Evolutionary conservation across 2,329 filamentous ascomycete species (phyloP).

Genomic region (Xylaria arbuscula): DNA sequence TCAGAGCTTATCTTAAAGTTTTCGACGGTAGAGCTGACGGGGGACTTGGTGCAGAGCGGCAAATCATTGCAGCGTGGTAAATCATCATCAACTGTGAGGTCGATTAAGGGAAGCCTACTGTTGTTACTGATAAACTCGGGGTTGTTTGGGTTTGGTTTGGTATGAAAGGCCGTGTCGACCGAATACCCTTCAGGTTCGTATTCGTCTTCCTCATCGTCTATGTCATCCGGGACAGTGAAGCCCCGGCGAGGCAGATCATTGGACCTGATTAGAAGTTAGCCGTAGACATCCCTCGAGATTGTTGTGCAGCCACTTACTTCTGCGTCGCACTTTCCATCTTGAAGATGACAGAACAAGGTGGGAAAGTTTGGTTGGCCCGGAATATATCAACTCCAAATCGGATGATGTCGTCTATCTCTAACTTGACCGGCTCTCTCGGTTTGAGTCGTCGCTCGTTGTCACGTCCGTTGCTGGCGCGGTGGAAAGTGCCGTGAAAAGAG

Average conservation of each 20-base stretch:
- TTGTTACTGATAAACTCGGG: not conserved
- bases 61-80: too few species aligned
- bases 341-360: slow-evolving; percentile 54
- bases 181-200: slow-evolving; percentile 34
- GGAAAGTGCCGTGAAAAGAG: slow-evolving; percentile 66
- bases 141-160: not conserved
- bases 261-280: slow-evolving; percentile 34
- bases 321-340: slow-evolving; percentile 42
- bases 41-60: slow-evolving; percentile 7
- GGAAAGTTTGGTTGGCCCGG: slow-evolving; percentile 52
- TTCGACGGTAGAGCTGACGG: not conserved
- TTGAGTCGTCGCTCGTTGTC: slow-evolving; percentile 43
- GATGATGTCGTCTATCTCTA: slow-evolving; percentile 53
- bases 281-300: not conserved
- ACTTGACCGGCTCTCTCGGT: slow-evolving; percentile 28
- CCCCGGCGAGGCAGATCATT: slow-evolving; percentile 44
- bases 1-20: slow-evolving; percentile 35
- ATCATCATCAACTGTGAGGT: slow-evolving; percentile 44
- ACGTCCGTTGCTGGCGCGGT: slow-evolving; percentile 50
- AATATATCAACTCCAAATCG: slow-evolving; percentile 56
- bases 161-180: not conserved
- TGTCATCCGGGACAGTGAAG: slow-evolving; percentile 59
- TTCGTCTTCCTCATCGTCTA: slow-evolving; percentile 46
- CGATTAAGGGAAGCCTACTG: slow-evolving; percentile 34
- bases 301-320: slow-evolving; percentile 31